Evolutionary conservation across 176 grass and related monocot species (phyloP).

Genomic region (Coix lacrymajobi): DNA sequence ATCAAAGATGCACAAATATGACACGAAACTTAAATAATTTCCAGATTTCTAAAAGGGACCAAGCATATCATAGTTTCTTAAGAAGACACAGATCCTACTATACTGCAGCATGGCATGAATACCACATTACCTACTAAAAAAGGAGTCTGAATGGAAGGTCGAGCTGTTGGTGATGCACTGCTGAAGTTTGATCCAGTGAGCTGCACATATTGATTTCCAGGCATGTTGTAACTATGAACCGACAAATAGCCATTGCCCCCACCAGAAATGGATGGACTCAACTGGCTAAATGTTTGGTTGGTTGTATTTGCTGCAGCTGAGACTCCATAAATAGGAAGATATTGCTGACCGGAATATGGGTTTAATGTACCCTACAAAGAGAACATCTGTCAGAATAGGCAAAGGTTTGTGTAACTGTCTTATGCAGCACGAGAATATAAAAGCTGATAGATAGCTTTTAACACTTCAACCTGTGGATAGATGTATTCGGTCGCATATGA

Average conservation of each 20-base stretch:
- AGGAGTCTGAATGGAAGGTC: constrained; percentile 64
- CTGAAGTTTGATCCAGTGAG: constrained; percentile 62
- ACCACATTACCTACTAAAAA: constrained; percentile 66
- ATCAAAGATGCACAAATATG: background rate
- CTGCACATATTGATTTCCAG: constrained; percentile 66
- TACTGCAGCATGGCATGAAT: background rate
- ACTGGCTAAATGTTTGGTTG: constrained; percentile 60
- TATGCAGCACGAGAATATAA: background rate
- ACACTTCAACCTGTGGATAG: constrained; percentile 78
- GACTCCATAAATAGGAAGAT: constrained; percentile 67
- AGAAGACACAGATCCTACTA: background rate
- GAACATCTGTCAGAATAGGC: constrained; percentile 1
- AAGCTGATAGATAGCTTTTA: constrained; percentile 25
- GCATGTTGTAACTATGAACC: constrained; percentile 64
- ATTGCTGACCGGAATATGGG: constrained; percentile 72
- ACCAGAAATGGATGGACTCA: constrained; percentile 57
- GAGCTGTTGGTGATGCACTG: constrained; percentile 42
- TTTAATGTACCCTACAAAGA: constrained; percentile 67
- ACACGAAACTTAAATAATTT: background rate
- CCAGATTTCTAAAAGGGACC: background rate
- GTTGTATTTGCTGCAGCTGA: constrained; percentile 57
- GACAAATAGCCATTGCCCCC: constrained; percentile 46
- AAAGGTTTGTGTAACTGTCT: background rate
- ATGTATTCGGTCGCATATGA: constrained; percentile 81
- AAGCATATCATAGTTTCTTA: background rate